These are phyloP conservation scores for Monilinia laxa DNA, from an alignment of 2,329 filamentous ascomycete species.

Conservation along the genomic window DNA sequence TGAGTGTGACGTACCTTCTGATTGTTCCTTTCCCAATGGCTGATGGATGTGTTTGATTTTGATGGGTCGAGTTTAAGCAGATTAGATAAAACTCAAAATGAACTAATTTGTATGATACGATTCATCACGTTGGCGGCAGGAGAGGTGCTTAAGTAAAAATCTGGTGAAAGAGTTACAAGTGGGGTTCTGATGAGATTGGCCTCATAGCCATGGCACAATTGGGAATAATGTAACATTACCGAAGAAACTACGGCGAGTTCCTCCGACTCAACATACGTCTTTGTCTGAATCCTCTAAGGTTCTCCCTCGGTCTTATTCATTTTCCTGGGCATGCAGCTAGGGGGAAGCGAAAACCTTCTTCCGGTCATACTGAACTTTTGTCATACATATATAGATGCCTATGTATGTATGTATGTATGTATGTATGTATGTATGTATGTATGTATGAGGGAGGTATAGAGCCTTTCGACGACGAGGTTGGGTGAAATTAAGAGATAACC, in stretches of 20 bases:
- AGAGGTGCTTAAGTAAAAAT: background rate
- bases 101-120: background rate
- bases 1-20: constrained; percentile 13
- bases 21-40: background rate
- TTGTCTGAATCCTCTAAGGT: background rate
- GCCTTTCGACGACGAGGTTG: background rate
- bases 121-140: background rate
- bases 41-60: background rate
- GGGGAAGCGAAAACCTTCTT: constrained; percentile 15
- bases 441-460: background rate
- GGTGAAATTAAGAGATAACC: background rate
- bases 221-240: background rate
- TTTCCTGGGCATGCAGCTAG: constrained; percentile 7
- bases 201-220: constrained; percentile 17
- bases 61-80: background rate
- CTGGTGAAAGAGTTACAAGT: constrained; percentile 6
- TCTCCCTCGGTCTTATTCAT: constrained; percentile 9
- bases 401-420: too few relatives aligned
- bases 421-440: too few relatives aligned
- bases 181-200: constrained; percentile 21
- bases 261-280: constrained; percentile 11
- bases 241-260: constrained; percentile 23
- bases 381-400: background rate
- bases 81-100: background rate
- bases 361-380: background rate